Base-by-base conservation (phyloP, 2,329 filamentous ascomycete species). In the Pestalotiopsis sp. region DNA sequence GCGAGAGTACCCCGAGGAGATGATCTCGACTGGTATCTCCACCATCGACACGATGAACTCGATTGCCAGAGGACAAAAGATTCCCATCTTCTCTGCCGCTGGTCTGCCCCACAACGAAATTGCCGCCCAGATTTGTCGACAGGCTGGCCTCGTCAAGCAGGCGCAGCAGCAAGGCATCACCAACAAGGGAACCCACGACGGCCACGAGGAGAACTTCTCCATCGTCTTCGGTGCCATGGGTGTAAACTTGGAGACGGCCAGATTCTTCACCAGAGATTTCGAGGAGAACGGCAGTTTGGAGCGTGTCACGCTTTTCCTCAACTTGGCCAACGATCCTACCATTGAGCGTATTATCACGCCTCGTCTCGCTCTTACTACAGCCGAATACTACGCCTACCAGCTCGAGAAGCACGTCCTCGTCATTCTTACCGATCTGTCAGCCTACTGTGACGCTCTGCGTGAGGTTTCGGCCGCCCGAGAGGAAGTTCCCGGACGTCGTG, bases 271-370 rank as follows among this genome's bases (percentile, higher is more conserved):
- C 49, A 90, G 94, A 74, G 96, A 99, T 78, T 99, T 99, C 79
- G 96, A 99, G 83, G 94, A 99, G 88, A 99, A 99, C 83, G 97
- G 97, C 75, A 97, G 93, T 84, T 91, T 99, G 91, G 96, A 98
- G 86, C 93, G 96, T 84, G 92, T 93, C 75, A 98, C 97, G 7
- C 87, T 99, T 70, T 99, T 99, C 92, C 88, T 99, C 79, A 99
- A 99, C 87, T 91, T 99, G 86, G 96, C 97, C 75, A 99, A 98
- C 81, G 96, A 99, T 80, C 96, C 96, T 76, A 99, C 96, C 66
- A 99, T 99, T 82, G 96, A 99, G 84, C 96, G 96, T 91, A 99
- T 99, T 80, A 99, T 99, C 80, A 99, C 96, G 66, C 96, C 96
- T 81, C 96, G 96, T 90, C 92, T 99, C 71, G 96, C 96, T 66